Conservation (phyloP, 2,329 filamentous ascomycete species). For the Ilyonectria mors-panacis region DNA sequence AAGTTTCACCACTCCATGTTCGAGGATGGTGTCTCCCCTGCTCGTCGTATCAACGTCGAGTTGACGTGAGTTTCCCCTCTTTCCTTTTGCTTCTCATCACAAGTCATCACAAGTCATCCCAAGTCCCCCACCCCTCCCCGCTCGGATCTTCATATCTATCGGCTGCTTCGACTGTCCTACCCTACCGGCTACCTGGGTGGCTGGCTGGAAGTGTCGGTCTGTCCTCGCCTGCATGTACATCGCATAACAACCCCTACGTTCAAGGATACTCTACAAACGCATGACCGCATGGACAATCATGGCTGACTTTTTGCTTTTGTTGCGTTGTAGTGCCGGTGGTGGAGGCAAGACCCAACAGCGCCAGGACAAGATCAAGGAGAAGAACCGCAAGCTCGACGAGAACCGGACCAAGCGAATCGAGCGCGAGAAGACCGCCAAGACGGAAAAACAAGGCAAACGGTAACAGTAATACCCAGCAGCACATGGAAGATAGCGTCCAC, state of each 20-base stretch:
- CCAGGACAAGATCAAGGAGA: conserved; percentile 83
- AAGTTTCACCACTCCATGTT: conserved; percentile 91
- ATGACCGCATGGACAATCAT: conserved; percentile 2
- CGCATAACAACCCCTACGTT: conserved; percentile 1
- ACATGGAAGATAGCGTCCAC: conserved; percentile 61
- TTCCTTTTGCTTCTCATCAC: not conserved
- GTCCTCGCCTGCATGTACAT: conserved; percentile 10
- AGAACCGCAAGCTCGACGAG: conserved; percentile 89
- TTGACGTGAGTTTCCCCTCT: conserved; percentile 75
- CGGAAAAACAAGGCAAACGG: conserved; percentile 44
- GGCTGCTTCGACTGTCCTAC: conserved; percentile 11
- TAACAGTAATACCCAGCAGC: conserved; percentile 44
- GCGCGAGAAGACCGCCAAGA: conserved; percentile 60
- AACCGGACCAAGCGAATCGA: conserved; percentile 66
- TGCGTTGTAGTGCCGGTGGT: conserved; percentile 79
- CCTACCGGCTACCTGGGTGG: conserved; percentile 7
- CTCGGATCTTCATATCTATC: not conserved
- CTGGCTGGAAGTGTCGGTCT: conserved; percentile 8
- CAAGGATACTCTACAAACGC: not conserved
- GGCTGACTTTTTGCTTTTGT: conserved; percentile 16
- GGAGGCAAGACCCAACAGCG: conserved; percentile 83
- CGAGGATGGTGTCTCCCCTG: conserved; percentile 65
- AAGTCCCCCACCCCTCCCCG: conserved; percentile 6
- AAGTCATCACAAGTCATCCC: not conserved
- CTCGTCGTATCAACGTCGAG: conserved; percentile 92